Evolutionary conservation across 345 rosid genomes (phyloP), one percentile per base, ranked within the genome.

Genomic region (Acer negundo): DNA sequence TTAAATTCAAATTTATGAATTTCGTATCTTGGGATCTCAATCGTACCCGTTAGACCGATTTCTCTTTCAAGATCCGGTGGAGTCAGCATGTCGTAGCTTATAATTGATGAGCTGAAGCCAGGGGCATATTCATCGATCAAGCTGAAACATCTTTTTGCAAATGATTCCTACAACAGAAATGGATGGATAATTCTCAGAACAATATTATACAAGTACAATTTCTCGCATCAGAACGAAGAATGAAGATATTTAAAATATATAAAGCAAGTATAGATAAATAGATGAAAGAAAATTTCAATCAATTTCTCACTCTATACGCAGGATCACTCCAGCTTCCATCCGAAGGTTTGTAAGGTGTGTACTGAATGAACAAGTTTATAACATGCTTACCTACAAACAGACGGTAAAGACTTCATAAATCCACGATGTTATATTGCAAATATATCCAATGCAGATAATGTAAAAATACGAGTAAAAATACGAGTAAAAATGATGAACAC

Each of bases 41-140:
- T 46, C 9, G 58, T 82, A 88, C 91, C 91, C 76, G 94, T 90
- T 42, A 90, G 80, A 55, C 92, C 92, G 17, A 88, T 84, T 80
- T 83, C 90, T 79, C 92, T 83, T 77, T 90, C 94, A 28, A 90
- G 92, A 74, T 90, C 94, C 7, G 89, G 90, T 38, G 94, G 94
- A 31, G 94, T 86, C 78, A 90, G 75, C 92, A 90, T 88, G 78
- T 90, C 92, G 67, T 87, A 90, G 22, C 87, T 90, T 35, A 88
- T 82, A 64, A 90, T 61, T 22, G 90, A 88, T 28, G 93, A 80
- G 81, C 89, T 85, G 84, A 89, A 89, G 59, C 91, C 86, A 22
- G 86, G 80, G 17, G 84, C 86, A 67, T 85, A 85, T 74, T 87
- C 85, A 76, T 87, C 86, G 24, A 85, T 79, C 78, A 85, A 76